A percentile compares a stretch with the other conserved stretches of the same genome.
These are phyloP conservation scores for Helenozyma rhizophorensis DNA, from an alignment of 805 yeast species.

Conservation along the genomic window DNA sequence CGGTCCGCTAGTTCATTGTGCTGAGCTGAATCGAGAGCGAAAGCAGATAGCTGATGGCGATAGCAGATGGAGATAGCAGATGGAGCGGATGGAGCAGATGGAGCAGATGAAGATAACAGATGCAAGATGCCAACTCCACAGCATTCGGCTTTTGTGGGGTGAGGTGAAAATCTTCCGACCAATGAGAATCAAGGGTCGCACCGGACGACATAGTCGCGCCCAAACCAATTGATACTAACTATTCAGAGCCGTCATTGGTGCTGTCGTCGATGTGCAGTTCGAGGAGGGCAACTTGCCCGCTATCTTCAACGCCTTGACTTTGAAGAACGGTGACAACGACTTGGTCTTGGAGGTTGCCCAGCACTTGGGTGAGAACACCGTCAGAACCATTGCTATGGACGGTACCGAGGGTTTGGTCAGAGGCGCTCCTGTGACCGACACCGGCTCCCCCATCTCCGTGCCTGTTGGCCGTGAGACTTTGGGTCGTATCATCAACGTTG, in stretches of 20 bases:
- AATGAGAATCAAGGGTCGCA: too few relatives aligned
- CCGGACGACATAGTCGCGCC: too few relatives aligned
- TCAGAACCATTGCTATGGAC: constrained; percentile 99
- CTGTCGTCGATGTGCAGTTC: constrained; percentile 98
- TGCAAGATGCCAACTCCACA: too few relatives aligned
- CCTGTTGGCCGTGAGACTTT: constrained; percentile 99
- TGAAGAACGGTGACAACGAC: constrained; percentile 71
- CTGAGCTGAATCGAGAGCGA: too few relatives aligned
- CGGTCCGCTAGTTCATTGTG: too few relatives aligned
- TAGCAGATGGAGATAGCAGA: too few relatives aligned
- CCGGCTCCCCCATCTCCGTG: constrained; percentile 97
- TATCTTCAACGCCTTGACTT: constrained; percentile 92
- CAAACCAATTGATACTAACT: too few relatives aligned
- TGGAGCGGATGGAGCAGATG: too few relatives aligned
- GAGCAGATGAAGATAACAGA: too few relatives aligned
- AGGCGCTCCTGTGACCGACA: constrained; percentile 87
- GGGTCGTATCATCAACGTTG: constrained; percentile 96
- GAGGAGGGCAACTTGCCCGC: constrained; percentile 97
- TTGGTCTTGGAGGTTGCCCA: constrained; percentile 98
- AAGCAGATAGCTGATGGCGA: too few relatives aligned
- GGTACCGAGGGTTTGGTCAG: constrained; percentile 99
- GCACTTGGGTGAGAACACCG: constrained; percentile 99
- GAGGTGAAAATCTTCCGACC: too few relatives aligned
- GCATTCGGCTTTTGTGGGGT: too few relatives aligned
- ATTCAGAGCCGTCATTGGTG: constrained; percentile 93